Conservation (phyloP, 306 rosid species). For the Acacia melanoxylon region DNA sequence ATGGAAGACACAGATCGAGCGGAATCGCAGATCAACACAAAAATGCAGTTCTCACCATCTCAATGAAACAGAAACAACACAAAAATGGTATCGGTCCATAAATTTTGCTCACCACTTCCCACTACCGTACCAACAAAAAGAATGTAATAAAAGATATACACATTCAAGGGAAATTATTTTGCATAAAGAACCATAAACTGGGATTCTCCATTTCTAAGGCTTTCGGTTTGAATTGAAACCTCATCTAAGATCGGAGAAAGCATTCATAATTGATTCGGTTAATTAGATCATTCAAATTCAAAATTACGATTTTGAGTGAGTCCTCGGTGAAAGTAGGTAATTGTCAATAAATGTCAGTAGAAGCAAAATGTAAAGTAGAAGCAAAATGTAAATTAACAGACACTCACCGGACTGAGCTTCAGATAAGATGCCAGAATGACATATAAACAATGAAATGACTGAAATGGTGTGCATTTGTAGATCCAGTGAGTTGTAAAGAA, state of each 20-base stretch:
- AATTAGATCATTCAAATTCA: constrained; percentile 21
- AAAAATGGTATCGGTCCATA: background rate
- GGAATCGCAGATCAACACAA: too few species aligned
- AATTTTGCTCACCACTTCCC: background rate
- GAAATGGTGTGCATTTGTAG: constrained; percentile 41
- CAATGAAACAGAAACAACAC: too few species aligned
- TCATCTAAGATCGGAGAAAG: background rate
- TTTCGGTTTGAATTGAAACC: background rate
- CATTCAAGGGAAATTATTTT: background rate
- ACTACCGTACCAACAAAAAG: background rate
- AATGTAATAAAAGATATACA: background rate
- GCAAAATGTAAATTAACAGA: background rate
- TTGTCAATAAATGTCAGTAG: too few species aligned
- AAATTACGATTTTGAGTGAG: too few species aligned
- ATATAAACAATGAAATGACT: constrained; percentile 7
- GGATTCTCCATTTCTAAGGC: background rate
- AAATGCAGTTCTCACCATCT: too few species aligned
- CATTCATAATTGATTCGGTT: background rate
- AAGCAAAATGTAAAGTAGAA: too few species aligned
- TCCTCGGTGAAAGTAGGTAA: too few species aligned
- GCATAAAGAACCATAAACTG: background rate
- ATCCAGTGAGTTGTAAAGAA: constrained; percentile 33
- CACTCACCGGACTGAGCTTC: constrained; percentile 46
- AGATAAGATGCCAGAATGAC: constrained; percentile 14
- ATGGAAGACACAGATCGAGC: too few species aligned